A percentile compares a stretch with the other conserved stretches of the same genome.
phyloP scores from a whole-genome alignment of 257 asterid genomes.

The Apocynum venetum region DNA sequence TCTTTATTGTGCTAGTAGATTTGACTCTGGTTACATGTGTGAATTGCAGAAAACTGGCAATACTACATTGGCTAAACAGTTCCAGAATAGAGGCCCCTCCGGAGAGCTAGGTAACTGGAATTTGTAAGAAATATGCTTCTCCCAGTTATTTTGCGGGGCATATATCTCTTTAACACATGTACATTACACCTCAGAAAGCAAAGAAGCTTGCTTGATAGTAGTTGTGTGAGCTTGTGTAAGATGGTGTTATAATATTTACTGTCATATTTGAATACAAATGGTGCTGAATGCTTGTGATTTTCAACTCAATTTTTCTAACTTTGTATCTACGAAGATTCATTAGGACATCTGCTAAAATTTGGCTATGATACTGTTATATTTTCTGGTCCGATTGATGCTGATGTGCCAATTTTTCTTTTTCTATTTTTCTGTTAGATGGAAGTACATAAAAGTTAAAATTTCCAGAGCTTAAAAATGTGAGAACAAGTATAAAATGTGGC shows the following conservation, averaged over 20 bases:
- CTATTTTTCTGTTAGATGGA: not conserved
- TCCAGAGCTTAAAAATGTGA: not conserved
- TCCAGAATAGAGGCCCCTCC: slow-evolving; percentile 27
- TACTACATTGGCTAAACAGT: slow-evolving; percentile 43
- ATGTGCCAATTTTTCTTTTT: not conserved
- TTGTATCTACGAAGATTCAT: not conserved
- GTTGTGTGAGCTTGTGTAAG: not conserved
- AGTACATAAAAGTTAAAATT: not conserved
- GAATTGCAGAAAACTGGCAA: slow-evolving; percentile 58
- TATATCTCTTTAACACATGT: not conserved
- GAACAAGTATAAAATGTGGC: no score
- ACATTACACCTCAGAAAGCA: not conserved
- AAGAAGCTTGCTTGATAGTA: not conserved
- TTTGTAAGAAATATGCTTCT: not conserved
- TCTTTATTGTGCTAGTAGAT: not conserved
- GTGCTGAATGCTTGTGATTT: not conserved
- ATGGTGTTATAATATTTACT: no score
- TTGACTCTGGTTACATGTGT: slow-evolving; percentile 1
- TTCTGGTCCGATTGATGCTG: slow-evolving; percentile 1
- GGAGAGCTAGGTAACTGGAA: slow-evolving; percentile 23
- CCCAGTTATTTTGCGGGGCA: not conserved
- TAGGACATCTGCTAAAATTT: not conserved
- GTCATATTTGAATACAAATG: not conserved
- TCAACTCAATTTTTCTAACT: not conserved
- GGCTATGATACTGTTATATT: not conserved